Base-by-base conservation (phyloP, 495 filamentous ascomycete genomes). In the Penicillium robsamsonii region DNA sequence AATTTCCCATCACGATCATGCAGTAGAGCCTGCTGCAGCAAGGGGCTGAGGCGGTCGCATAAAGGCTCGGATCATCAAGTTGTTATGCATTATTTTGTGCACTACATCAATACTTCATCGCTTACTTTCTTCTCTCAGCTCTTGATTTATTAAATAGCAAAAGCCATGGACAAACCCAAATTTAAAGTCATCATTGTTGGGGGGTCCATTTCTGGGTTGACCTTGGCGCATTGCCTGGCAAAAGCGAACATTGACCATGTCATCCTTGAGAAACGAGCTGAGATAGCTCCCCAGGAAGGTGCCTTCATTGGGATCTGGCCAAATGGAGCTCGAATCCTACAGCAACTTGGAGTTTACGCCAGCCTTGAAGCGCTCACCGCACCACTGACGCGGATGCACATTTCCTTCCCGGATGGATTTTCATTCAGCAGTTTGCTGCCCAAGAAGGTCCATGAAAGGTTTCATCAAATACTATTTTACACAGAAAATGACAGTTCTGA, bases 161-260 rank as follows among this genome's bases (percentile, higher is more conserved):
- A n/a, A n/a, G n/a, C n/a, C n/a, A 24, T 18, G n/a, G 41, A 43
- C 4, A 3, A 20, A 4, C 12, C 20, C 12, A 52, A 52, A 1
- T 78, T 81, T 65, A 74, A 67, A 47, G 78, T 78, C 25, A 70
- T 86, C 33, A 75, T 86, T 38, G 75, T 79, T 13, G 82, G 81
- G 24, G 81, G 78, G 9, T 76, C 75, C 5, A 71, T 83, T 24
- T 67, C 77, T 5, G 79, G 79, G 0, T 63, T 86, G 3, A 76
- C 75, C 2, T 57, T 79, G 1, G 79, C 82, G 0, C 73, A 81
- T 43, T 65, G 62, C 15, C 65, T 85, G n/a, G 50, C 68, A 1
- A 59, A 64, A 31, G 68, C 68, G 2, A 65, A 65, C 13, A 79
- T 85, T 54, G 77, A 81, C 55, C 79, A 76, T 40, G 58, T 80